Base-by-base conservation (phyloP, 2,329 filamentous ascomycete species). In the Penicillium sp. region DNA sequence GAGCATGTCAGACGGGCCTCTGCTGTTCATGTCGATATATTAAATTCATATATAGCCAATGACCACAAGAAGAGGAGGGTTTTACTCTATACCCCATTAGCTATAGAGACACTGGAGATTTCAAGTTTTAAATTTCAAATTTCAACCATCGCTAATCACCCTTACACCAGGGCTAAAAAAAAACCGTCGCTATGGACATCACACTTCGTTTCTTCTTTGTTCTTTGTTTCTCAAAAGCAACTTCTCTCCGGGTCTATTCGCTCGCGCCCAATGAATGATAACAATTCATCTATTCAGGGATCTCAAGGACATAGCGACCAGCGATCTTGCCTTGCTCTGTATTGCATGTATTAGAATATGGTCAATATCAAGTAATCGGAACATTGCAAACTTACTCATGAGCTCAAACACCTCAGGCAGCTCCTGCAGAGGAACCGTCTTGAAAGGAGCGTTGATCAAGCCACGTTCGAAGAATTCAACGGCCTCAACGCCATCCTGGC, bases 391-490 rank as follows among this genome's bases (percentile, higher is more conserved):
- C 72, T 51, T 66, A 75, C 73, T 71, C 87, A 90, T 89, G 68
- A 92, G 74, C 48, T 92, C 83, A 73, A 88, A 96, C n/a, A 96
- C 88, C 54, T 85, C 82, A 63, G 88, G 84, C 62, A 97, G 81
- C 76, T 97, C 83, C 69, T 86, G 88, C 59, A 97, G 81, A 15
- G 91, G 91, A 52, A 91, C 86, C 8, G 85, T 84, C 87, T 96
- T 95, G 84, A 84, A 94, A 8, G 93, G 93, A 5, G 87, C 87
- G 72, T 91, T 88, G 82, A 97, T 92, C 62, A 95, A 78, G 16
- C 93, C 93, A 23, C 89, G 83, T 56, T 83, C 79, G 81, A 85
- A 97, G 80, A 97, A 97, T 65, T 97, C 92, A 61, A 97, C 81
- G 3, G 93, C 92, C 80, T 97, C 93, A 52, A 87, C 84, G 1